A percentile compares a stretch with the other conserved stretches of the same genome.
Evolutionary conservation across 2,329 filamentous ascomycete species (phyloP).

Genomic region (Fusarium torreyae): DNA sequence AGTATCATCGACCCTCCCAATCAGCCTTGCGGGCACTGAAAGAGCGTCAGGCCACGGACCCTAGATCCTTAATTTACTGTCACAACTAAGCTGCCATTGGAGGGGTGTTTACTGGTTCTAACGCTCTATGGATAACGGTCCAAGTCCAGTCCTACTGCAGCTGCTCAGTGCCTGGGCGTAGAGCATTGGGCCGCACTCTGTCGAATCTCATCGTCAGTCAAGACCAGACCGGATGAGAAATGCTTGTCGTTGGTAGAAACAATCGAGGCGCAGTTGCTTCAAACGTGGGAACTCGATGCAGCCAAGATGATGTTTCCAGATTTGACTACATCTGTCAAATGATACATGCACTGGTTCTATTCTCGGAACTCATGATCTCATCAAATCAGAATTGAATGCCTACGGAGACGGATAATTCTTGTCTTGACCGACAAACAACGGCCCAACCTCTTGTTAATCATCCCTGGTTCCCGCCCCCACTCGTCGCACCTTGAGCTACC

Average conservation of each 20-base stretch:
- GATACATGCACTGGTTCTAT: conserved; percentile 28
- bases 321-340: conserved; percentile 3
- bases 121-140: conserved; percentile 4
- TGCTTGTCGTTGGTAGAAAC: conserved; percentile 19
- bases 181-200: background rate
- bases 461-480: conserved; percentile 34
- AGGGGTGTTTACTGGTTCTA: background rate
- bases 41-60: conserved; percentile 13
- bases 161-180: conserved; percentile 6
- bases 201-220: background rate
- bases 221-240: background rate
- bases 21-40: conserved; percentile 25
- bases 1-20: conserved; percentile 10
- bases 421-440: conserved; percentile 18
- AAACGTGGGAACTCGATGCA: conserved; percentile 1
- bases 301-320: conserved; percentile 24
- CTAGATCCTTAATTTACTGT: conserved; percentile 12
- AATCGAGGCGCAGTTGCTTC: conserved; percentile 23
- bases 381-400: conserved; percentile 8
- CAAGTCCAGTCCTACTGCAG: background rate
- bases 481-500: conserved; percentile 26
- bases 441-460: conserved; percentile 25
- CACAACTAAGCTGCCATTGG: conserved; percentile 33
- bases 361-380: conserved; percentile 41
- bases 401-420: background rate